Percentiles rank a stretch among this genome's conserved stretches.
These are phyloP conservation scores for Claviceps cyperi DNA, from an alignment of 2,329 filamentous ascomycete genomes.

Conservation along the genomic window DNA sequence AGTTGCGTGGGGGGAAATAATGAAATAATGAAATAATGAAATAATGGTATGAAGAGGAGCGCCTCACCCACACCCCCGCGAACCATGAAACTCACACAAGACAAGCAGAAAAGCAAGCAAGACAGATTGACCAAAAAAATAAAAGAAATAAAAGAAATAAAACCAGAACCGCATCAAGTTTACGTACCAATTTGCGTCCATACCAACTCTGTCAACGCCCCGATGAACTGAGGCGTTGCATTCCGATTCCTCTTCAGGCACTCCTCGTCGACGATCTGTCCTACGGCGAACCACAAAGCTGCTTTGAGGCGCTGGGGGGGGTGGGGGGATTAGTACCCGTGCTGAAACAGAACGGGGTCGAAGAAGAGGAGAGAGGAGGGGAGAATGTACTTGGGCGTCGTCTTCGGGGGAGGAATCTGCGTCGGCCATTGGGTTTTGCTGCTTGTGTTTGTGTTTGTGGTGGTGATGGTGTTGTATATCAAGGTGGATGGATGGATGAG, in stretches of 20 bases:
- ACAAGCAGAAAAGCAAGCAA: neutral
- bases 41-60: too few relatives aligned
- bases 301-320: conserved; percentile 60
- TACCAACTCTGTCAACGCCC: conserved; percentile 70
- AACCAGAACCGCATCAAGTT: conserved; percentile 18
- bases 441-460: neutral
- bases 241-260: conserved; percentile 50
- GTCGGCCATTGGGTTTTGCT: conserved; percentile 20
- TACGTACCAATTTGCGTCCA: conserved; percentile 67
- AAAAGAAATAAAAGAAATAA: neutral
- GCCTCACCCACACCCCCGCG: too few relatives aligned
- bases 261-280: conserved; percentile 80
- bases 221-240: conserved; percentile 84
- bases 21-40: too few relatives aligned
- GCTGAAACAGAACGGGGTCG: too few relatives aligned
- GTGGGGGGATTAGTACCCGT: too few relatives aligned
- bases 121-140: neutral
- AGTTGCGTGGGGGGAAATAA: too few relatives aligned
- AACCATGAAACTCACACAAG: neutral
- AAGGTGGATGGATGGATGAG: too few relatives aligned
- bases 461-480: neutral
- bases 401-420: conserved; percentile 14
- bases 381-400: conserved; percentile 22
- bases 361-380: neutral
- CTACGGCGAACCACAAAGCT: conserved; percentile 70